These are phyloP conservation scores for Earliella scabrosa DNA, from an alignment of 1,284 basidiomycete species.

Conservation along the genomic window DNA sequence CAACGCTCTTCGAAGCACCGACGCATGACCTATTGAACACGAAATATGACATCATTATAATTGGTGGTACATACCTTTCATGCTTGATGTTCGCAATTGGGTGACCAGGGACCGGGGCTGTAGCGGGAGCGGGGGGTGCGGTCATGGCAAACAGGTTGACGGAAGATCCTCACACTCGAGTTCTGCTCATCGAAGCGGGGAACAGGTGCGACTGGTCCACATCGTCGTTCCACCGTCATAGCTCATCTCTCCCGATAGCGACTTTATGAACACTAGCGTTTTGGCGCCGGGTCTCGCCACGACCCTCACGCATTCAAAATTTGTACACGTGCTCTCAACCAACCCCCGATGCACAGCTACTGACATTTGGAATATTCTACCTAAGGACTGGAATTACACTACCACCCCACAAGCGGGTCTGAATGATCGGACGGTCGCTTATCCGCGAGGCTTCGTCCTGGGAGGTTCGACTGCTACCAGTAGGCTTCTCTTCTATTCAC, in stretches of 20 bases:
- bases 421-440: slow-evolving; percentile 30
- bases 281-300: neutral
- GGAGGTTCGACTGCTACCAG: slow-evolving; percentile 31
- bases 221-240: too few relatives aligned
- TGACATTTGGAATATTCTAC: neutral
- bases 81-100: neutral
- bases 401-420: slow-evolving; percentile 25
- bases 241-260: neutral
- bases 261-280: slow-evolving; percentile 7
- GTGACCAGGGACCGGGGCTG: neutral
- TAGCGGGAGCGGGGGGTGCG: slow-evolving; percentile 26
- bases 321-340: neutral
- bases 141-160: slow-evolving; percentile 33
- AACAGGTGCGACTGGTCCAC: slow-evolving; percentile 4
- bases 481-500: too few relatives aligned
- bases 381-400: slow-evolving; percentile 23
- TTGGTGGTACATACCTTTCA: slow-evolving; percentile 9
- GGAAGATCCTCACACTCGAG: slow-evolving; percentile 20
- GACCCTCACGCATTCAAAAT: neutral
- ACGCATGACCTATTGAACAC: neutral
- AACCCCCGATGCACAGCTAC: too few relatives aligned
- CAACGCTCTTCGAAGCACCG: slow-evolving; percentile 1
- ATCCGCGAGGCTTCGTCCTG: slow-evolving; percentile 28
- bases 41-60: slow-evolving; percentile 17
- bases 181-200: slow-evolving; percentile 35